Evolutionary conservation across 1,284 basidiomycete genomes (phyloP).

Genomic region (Boletellus deceptivus): DNA sequence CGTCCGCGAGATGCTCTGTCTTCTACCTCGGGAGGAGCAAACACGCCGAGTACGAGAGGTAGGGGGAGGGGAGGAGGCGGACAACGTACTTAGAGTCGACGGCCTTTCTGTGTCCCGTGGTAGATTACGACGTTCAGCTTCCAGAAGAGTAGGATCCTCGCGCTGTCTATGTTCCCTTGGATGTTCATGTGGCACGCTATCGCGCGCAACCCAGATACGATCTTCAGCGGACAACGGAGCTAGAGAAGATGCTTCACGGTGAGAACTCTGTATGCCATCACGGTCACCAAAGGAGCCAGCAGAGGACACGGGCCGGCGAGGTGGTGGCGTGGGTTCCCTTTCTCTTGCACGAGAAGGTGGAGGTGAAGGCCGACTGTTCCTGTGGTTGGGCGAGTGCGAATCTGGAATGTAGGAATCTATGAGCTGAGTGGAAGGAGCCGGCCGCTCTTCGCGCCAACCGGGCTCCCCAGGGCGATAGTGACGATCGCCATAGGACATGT

Average conservation of each 20-base stretch:
- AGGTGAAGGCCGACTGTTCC: constrained; percentile 21
- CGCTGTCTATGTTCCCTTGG: constrained; percentile 27
- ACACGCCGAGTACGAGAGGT: constrained; percentile 41
- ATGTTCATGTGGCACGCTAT: constrained; percentile 14
- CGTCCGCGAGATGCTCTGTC: constrained; percentile 41
- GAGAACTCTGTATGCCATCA: constrained; percentile 24
- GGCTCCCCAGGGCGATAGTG: constrained; percentile 57
- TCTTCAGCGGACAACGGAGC: constrained; percentile 21
- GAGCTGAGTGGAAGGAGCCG: constrained; percentile 22
- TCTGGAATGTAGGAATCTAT: constrained; percentile 36
- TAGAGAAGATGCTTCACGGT: constrained; percentile 28
- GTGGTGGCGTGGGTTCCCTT: constrained; percentile 18
- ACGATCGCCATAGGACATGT: constrained; percentile 52
- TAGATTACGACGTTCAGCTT: constrained; percentile 35
- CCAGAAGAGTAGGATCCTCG: constrained; percentile 21
- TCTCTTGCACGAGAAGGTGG: constrained; percentile 24
- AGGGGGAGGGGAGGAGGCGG: constrained; percentile 55
- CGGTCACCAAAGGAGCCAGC: constrained; percentile 23
- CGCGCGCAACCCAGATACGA: constrained; percentile 20
- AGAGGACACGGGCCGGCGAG: constrained; percentile 23
- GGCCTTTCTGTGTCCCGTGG: constrained; percentile 43
- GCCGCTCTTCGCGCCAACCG: constrained; percentile 30
- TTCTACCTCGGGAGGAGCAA: constrained; percentile 51
- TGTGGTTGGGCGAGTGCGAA: constrained; percentile 26
- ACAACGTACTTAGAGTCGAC: constrained; percentile 75